Conservation (phyloP, 495 filamentous ascomycete genomes). For the Massariosphaeria phaeospora region DNA sequence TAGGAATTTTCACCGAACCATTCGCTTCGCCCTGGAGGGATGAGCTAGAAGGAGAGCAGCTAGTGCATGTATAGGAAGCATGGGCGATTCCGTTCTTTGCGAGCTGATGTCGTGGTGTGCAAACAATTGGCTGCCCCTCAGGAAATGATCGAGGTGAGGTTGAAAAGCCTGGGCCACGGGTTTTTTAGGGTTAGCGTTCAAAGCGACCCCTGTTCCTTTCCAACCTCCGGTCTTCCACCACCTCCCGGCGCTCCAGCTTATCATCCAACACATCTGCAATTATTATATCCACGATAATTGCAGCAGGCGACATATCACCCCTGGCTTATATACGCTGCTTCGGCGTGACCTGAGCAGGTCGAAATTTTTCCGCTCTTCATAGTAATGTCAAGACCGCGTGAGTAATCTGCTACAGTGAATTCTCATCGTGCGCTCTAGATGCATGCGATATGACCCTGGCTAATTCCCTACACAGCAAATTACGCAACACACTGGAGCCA, state of each 20-base stretch:
- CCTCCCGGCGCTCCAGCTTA: background rate
- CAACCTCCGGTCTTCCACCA: background rate
- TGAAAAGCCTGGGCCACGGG: background rate
- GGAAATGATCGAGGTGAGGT: slow-evolving; percentile 3
- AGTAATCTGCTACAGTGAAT: too few relatives aligned
- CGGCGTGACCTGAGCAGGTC: too few relatives aligned
- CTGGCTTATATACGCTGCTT: too few relatives aligned
- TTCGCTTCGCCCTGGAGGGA: background rate
- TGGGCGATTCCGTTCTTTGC: slow-evolving; percentile 10
- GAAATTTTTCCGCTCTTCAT: too few relatives aligned
- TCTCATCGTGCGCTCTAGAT: too few relatives aligned
- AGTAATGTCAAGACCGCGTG: too few relatives aligned
- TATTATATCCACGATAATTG: too few relatives aligned
- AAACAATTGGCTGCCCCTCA: slow-evolving; percentile 2
- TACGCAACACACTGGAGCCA: too few relatives aligned
- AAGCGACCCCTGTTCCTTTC: background rate
- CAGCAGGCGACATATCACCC: too few relatives aligned
- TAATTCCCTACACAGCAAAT: too few relatives aligned
- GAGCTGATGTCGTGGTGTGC: slow-evolving; percentile 8
- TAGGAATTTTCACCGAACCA: slow-evolving; percentile 12
- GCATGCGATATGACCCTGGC: too few relatives aligned
- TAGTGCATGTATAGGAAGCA: background rate
- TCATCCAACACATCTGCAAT: too few relatives aligned
- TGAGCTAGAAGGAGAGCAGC: background rate
- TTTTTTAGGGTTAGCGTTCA: background rate